These are phyloP conservation scores for Cercospora beticola DNA, from an alignment of 2,329 filamentous ascomycete species.

Conservation along the genomic window DNA sequence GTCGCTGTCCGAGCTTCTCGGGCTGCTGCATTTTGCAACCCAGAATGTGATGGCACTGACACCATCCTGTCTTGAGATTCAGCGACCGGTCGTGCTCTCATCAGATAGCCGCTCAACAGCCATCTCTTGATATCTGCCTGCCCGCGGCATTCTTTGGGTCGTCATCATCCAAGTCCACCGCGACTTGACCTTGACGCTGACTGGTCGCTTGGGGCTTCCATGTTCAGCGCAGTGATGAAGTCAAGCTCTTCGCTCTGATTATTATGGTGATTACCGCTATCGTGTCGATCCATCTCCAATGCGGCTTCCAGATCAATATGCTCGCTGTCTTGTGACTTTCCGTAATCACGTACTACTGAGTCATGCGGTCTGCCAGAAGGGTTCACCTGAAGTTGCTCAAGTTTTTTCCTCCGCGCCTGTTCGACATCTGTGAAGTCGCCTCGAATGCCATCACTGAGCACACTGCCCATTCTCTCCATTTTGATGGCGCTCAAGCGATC, in stretches of 20 bases:
- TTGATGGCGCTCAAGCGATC: conserved; percentile 49
- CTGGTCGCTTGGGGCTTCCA: conserved; percentile 8
- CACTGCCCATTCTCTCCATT: conserved; percentile 38
- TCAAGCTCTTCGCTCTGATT: conserved; percentile 3
- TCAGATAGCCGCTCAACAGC: background rate
- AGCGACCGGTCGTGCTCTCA: background rate
- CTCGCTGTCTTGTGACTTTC: conserved; percentile 18
- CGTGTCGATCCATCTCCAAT: conserved; percentile 20
- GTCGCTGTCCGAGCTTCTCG: background rate
- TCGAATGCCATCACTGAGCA: conserved; percentile 30
- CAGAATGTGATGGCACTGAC: background rate
- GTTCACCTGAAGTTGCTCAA: conserved; percentile 11
- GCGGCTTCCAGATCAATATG: conserved; percentile 32
- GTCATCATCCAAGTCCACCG: background rate
- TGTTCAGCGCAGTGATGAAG: conserved; percentile 13
- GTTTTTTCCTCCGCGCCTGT: conserved; percentile 28
- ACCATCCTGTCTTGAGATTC: background rate
- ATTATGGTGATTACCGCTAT: conserved; percentile 1
- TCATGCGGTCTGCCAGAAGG: background rate
- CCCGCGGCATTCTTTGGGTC: background rate
- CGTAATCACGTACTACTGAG: conserved; percentile 1
- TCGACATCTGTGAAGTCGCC: conserved; percentile 31
- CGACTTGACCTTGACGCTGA: conserved; percentile 9
- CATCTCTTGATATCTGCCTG: background rate
- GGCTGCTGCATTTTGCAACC: background rate